phyloP scores from a whole-genome alignment of 202 grass and related monocot genomes.

The Saccharum hybrid region DNA sequence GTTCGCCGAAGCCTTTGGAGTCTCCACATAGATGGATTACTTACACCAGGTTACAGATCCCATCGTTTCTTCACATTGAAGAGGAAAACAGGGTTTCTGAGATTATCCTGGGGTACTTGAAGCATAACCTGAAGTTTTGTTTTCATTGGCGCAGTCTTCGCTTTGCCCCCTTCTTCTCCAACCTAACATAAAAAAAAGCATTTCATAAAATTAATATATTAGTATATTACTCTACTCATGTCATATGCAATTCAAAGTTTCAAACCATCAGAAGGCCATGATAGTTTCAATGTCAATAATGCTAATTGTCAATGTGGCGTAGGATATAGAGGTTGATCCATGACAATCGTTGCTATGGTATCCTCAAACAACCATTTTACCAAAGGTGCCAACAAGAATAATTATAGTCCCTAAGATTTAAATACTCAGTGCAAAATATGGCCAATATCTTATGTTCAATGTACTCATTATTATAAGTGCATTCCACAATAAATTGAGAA shows the following conservation, averaged over 20 bases:
- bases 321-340: not conserved
- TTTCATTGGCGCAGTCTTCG: constrained; percentile 84
- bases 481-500: constrained; percentile 14
- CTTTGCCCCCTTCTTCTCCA: constrained; percentile 78
- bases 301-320: constrained; percentile 2
- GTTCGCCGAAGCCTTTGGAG: constrained; percentile 3
- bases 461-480: not conserved
- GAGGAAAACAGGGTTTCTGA: constrained; percentile 59
- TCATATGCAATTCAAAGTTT: not conserved
- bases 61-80: constrained; percentile 97
- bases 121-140: constrained; percentile 85
- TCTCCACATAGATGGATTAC: not conserved
- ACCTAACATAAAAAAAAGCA: constrained; percentile 61
- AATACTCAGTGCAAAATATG: constrained; percentile 4
- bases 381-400: not conserved
- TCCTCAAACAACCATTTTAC: not conserved
- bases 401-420: not conserved
- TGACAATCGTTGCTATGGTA: not conserved
- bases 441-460: constrained; percentile 12
- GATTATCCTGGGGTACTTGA: constrained; percentile 79
- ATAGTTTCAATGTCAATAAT: not conserved
- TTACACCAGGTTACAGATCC: constrained; percentile 64
- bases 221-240: not conserved
- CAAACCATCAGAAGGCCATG: not conserved
- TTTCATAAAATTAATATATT: constrained; percentile 12